Evolutionary conservation across 177 flowering plant genomes (phyloP), one percentile per base, ranked within the genome.

Genomic region (Vitis hybrid): DNA sequence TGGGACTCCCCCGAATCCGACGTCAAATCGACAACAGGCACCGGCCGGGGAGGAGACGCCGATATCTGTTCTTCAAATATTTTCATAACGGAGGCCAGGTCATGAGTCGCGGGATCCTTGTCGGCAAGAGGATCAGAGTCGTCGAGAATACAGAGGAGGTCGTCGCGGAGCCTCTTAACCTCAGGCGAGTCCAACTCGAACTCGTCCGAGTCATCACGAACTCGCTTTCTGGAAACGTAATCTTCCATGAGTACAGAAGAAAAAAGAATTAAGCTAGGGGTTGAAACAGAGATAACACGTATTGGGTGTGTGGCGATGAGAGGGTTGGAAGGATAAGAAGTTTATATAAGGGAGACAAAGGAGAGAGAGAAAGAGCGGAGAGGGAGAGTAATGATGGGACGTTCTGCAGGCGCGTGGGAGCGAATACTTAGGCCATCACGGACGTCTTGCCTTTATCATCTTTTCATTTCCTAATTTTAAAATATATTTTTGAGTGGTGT

Each of bases 41-140:
- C 57, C 63, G 78, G 16, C 5, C 80, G 65, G 0, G 71, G 10
- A 2, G 77, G 53, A 3, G 75, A 45, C 1, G 69, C 14, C 0
- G 77, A 70, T 1, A 92, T 85, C 65, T 92, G 91, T 48, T 86
- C 84, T 70, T 87, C 87, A 19, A 92, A 86, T 68, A 86, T 84
- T 68, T 74, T 87, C 84, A 92, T 87, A 19, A 90, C 84, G 3
- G 86, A 83, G 45, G 70, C 93, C 0, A 92, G 88, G 29, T 88
- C 97, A 39, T 71, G 81, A 22, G 55, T 71, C 15, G 69, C 59
- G 2, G 79, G 63, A 55, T 63, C 77, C 22, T 22, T 66, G 11
- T 5, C 53, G 8, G 59, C 50, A 1, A 2, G 8, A 10, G 50
- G 55, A 3, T 87, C 92, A 14, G 78, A 68, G 50, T 88, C 95